Base-by-base conservation (phyloP, 2,329 filamentous ascomycete genomes). In the Hypoxylon sp. region DNA sequence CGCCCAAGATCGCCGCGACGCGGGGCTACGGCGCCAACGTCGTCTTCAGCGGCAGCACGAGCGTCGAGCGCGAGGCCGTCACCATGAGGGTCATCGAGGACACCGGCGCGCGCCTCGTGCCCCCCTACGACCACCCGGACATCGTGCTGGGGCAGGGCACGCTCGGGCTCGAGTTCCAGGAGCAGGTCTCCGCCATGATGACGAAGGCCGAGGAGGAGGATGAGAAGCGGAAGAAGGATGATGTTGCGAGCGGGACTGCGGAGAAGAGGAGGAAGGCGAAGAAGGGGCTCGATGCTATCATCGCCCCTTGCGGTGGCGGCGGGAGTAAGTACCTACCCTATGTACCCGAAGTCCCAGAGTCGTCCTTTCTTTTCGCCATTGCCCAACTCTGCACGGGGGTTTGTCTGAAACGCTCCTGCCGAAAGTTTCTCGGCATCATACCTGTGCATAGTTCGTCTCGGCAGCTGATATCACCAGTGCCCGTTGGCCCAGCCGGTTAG, bases 81-180 rank as follows among this genome's bases (percentile, higher is more conserved):
- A 89, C 93, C 0, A 82, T 78, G n/a, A 80, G 88, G 3, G 87
- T 97, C 4, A 85, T 93, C 1, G 80, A 81, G 26, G 80, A 89
- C 63, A 97, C 92, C 0, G 90, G 91, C 40, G 93, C 93, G 0
- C 87, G 89, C 0, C 82, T 97, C 8, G 86, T 99, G 3, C 94
- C 94, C 56, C 94, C 96, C 0, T 97, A 97, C 76, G 93, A 98
- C 77, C 92, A 98, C 79, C 91, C 92, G 2, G 88, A 97, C 77
- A 93, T 97, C 70, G 91, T 98, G 59, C 86, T 97, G 0, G 95
- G 96, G 0, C 94, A 97, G 81, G 96, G 95, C n/a, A 98, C 95
- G 0, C 83, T 92, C 66, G 94, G 89, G 0, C 78, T 97, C 4
- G 96, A 99, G 78, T 78, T 97, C 32, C 89, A 93, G 75, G 81